A percentile compares a stretch with the other conserved stretches of the same genome.
Evolutionary conservation across 2,329 filamentous ascomycete species (phyloP).

Genomic region (Xylogone sp.): DNA sequence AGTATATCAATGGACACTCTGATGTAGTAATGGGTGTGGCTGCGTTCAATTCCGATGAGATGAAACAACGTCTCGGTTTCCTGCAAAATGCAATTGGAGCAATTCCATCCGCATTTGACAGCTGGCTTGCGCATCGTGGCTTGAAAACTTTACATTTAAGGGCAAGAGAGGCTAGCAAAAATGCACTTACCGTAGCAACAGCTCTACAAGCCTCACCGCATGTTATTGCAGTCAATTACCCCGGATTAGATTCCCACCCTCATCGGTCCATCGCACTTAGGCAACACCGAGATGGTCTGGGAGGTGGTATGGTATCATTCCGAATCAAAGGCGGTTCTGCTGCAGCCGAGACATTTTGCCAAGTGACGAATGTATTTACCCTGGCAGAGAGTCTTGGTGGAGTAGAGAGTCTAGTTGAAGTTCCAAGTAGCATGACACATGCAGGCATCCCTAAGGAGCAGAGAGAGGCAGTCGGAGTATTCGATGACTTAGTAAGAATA

Average conservation of each 20-base stretch:
- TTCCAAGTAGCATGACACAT: conserved; percentile 96
- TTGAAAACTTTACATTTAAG: conserved; percentile 95
- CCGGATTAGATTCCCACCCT: conserved; percentile 81
- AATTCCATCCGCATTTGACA: conserved; percentile 91
- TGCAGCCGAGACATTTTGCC: conserved; percentile 90
- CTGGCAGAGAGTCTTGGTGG: conserved; percentile 90
- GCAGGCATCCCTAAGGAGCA: conserved; percentile 88
- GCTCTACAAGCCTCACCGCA: conserved; percentile 76
- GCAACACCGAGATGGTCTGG: conserved; percentile 92
- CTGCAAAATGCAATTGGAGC: conserved; percentile 97
- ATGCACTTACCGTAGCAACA: conserved; percentile 73
- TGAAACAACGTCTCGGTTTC: conserved; percentile 77
- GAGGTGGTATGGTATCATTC: conserved; percentile 97
- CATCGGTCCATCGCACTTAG: conserved; percentile 80
- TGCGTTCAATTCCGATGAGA: conserved; percentile 82
- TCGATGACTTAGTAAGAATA: conserved; percentile 87
- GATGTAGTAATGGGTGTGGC: conserved; percentile 98
- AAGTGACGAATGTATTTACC: conserved; percentile 83
- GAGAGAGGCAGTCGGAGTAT: conserved; percentile 89
- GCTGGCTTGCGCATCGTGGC: conserved; percentile 95
- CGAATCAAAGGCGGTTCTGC: conserved; percentile 81
- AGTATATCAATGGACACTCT: conserved; percentile 97
- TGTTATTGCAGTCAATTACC: conserved; percentile 92
- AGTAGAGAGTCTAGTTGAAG: conserved; percentile 86
- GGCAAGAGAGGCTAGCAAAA: conserved; percentile 77